Conservation (phyloP, 2,329 filamentous ascomycete species). For the Colletotrichum cuscutae region DNA sequence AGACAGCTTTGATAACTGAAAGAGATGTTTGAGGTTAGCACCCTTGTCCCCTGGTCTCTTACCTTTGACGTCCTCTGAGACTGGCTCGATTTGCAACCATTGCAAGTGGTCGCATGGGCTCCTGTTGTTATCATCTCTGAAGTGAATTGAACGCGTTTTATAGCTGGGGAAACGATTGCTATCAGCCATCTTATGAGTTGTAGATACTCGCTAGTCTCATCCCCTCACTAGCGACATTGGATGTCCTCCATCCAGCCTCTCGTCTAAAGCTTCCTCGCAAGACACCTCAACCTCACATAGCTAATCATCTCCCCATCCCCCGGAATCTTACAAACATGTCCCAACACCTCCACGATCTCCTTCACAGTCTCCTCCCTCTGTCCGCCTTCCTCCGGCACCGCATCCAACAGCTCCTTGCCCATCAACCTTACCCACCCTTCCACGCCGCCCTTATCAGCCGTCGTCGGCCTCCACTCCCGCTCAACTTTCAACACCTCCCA, state of each 20-base stretch:
- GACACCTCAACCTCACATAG: constrained; percentile 65
- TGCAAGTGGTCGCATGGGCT: no score
- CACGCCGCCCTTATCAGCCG: constrained; percentile 66
- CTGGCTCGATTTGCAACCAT: no score
- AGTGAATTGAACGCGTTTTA: no score
- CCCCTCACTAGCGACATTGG: not conserved
- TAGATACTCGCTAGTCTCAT: not conserved
- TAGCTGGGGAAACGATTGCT: no score
- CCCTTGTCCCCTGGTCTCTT: no score
- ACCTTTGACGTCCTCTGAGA: no score
- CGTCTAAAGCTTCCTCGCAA: constrained; percentile 51
- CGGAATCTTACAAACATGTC: constrained; percentile 63
- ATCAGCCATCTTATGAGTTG: no score
- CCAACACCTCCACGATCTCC: constrained; percentile 65
- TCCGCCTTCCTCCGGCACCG: constrained; percentile 53
- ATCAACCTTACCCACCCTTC: constrained; percentile 75
- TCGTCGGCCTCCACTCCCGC: constrained; percentile 73
- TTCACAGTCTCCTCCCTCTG: constrained; percentile 61
- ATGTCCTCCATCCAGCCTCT: not conserved
- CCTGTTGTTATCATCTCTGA: no score
- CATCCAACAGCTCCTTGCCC: constrained; percentile 68
- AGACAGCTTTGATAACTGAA: no score
- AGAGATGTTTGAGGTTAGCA: no score
- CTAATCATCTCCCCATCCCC: constrained; percentile 66
- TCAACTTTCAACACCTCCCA: constrained; percentile 65